Base-by-base conservation (phyloP, 1,284 basidiomycete genomes). In the Cryptococcus maquisensis region DNA sequence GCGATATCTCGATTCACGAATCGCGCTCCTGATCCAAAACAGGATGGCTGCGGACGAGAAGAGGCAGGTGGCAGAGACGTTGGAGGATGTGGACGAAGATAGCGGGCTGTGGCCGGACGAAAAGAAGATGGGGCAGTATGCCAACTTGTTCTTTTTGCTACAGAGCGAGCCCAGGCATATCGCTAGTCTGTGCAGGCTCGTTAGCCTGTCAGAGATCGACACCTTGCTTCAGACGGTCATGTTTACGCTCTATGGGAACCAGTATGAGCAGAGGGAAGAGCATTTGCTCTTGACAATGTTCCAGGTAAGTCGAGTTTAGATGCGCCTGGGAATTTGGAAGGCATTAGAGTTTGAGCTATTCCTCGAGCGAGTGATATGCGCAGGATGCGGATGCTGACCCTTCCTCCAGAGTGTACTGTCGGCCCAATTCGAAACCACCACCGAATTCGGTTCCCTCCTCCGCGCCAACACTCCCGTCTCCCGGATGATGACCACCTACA, bases 401-500 rank as follows among this genome's bases (percentile, higher is more conserved):
- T n/a, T n/a, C 42, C n/a, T 32, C 44, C 74, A 98, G 81, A 95
- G 91, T 65, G 96, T 99, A 3, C 81, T 99, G 10, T 94, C 94
- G 18, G 93, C 95, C 13, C 96, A 98, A 76, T 98, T 98, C 78
- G 95, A 98, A 77, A 96, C 89, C 4, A 92, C 95, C 6, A 94
- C 93, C 51, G 95, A 98, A 76, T 98, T 98, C 66, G 93, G 93
- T 5, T 97, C 94, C 4, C 82, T 99, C 13, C 83, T 99, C 24
- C 89, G 96, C 49, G 94, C 95, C 56, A 98, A 98, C 78, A 98
- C 96, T 44, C 95, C 96, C 47, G 95, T 98, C 18, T 98, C 94
- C 50, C 86, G 96, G 46, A 98, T 98, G 95, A 98, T 99, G 95
- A 98, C 96, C 40, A 98, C 95, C 20, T 99, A 98, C 78, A 98